These are phyloP conservation scores for Lophiotrema nucula DNA, from an alignment of 495 filamentous ascomycete genomes.

Conservation along the genomic window DNA sequence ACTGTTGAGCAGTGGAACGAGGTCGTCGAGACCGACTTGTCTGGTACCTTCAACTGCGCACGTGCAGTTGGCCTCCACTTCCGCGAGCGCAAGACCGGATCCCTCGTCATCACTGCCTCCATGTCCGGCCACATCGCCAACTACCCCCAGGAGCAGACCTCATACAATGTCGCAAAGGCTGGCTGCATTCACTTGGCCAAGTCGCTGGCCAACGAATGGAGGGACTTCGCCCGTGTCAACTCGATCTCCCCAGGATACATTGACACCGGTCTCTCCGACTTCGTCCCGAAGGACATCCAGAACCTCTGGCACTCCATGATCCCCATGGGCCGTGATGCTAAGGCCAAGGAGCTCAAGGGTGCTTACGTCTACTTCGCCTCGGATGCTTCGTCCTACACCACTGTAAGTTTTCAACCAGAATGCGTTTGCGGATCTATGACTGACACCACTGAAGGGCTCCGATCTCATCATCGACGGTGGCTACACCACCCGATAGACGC, in stretches of 20 bases:
- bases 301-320: conserved; percentile 76
- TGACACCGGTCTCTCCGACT: conserved; percentile 75
- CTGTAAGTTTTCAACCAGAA: conserved; percentile 45
- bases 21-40: conserved; percentile 74
- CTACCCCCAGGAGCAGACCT: conserved; percentile 78
- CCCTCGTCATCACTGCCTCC: conserved; percentile 75
- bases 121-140: conserved; percentile 88
- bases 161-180: conserved; percentile 88
- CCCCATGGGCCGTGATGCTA: conserved; percentile 78
- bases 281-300: conserved; percentile 68
- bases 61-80: conserved; percentile 70
- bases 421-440: background rate
- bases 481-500: conserved; percentile 35
- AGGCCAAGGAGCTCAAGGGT: conserved; percentile 79
- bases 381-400: conserved; percentile 82
- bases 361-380: conserved; percentile 84
- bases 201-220: conserved; percentile 83
- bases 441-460: conserved; percentile 40
- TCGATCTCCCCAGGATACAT: conserved; percentile 86
- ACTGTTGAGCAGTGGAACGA: conserved; percentile 65
- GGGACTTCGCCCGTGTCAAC: conserved; percentile 80
- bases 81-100: conserved; percentile 65
- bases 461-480: conserved; percentile 76
- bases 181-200: conserved; percentile 77
- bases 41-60: conserved; percentile 81